Evolutionary conservation across 495 filamentous ascomycete genomes (phyloP).

Genomic region (Aspergillus mulundensis): DNA sequence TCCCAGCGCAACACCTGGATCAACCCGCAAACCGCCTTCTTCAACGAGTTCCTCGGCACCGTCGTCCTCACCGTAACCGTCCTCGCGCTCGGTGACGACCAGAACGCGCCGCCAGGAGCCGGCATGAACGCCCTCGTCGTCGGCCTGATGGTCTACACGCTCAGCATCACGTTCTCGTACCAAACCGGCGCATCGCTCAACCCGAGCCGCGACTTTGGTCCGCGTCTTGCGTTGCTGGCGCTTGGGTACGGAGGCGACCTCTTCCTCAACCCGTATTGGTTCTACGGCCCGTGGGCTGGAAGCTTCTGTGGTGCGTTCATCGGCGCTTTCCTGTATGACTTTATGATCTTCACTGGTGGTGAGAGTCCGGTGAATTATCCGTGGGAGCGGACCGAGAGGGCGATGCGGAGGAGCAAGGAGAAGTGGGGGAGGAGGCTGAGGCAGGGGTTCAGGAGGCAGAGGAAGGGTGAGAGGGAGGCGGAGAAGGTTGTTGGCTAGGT

Average conservation of each 20-base stretch:
- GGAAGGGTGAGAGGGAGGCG: neutral
- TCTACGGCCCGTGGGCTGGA: conserved; percentile 49
- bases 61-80: conserved; percentile 42
- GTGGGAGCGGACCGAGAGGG: conserved; percentile 32
- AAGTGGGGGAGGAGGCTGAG: conserved; percentile 31
- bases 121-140: conserved; percentile 50
- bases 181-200: conserved; percentile 49
- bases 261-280: conserved; percentile 46
- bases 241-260: conserved; percentile 40
- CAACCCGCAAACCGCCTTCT: conserved; percentile 43
- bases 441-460: conserved; percentile 8
- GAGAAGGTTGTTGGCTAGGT: neutral
- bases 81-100: conserved; percentile 52
- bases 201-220: conserved; percentile 50
- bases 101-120: conserved; percentile 50
- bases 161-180: conserved; percentile 43
- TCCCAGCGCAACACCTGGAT: conserved; percentile 42
- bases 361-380: conserved; percentile 52
- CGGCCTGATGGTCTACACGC: conserved; percentile 40
- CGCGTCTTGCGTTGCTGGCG: conserved; percentile 38
- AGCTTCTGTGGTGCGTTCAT: conserved; percentile 41
- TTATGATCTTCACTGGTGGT: conserved; percentile 50
- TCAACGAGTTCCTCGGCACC: conserved; percentile 48
- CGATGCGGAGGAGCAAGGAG: conserved; percentile 30
- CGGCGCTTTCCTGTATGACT: conserved; percentile 49